phyloP scores from a whole-genome alignment of 495 filamentous ascomycete genomes.

The Annulohypoxylon bovei region DNA sequence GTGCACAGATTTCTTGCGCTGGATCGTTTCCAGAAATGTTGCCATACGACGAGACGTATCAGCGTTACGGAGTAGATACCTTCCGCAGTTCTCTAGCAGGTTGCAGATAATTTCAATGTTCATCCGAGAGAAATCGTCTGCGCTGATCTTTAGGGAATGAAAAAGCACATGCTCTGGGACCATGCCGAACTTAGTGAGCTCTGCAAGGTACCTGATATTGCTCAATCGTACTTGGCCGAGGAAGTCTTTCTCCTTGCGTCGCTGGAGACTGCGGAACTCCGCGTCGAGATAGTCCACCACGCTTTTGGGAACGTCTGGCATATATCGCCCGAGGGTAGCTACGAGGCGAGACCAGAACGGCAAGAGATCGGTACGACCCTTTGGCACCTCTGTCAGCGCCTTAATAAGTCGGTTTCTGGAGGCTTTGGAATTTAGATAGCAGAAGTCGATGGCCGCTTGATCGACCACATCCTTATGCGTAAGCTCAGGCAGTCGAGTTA shows the following conservation, averaged over 20 bases:
- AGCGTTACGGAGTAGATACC: slow-evolving; percentile 91
- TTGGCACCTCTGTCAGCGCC: slow-evolving; percentile 91
- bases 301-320: slow-evolving; percentile 92
- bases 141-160: slow-evolving; percentile 95
- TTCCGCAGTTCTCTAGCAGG: slow-evolving; percentile 95
- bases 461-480: slow-evolving; percentile 92
- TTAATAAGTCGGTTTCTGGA: slow-evolving; percentile 94
- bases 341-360: slow-evolving; percentile 91
- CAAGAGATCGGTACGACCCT: slow-evolving; percentile 90
- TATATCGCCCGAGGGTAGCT: slow-evolving; percentile 91
- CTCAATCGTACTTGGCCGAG: slow-evolving; percentile 91
- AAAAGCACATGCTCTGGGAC: slow-evolving; percentile 99
- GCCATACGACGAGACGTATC: slow-evolving; percentile 93
- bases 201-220: slow-evolving; percentile 96
- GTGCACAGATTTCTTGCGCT: slow-evolving; percentile 94
- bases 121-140: slow-evolving; percentile 97
- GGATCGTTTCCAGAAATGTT: slow-evolving; percentile 92
- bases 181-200: slow-evolving; percentile 97
- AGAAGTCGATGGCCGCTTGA: slow-evolving; percentile 92
- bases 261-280: slow-evolving; percentile 95
- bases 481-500: slow-evolving; percentile 87
- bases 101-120: slow-evolving; percentile 99
- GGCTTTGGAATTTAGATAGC: slow-evolving; percentile 97
- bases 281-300: slow-evolving; percentile 93
- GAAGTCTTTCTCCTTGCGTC: slow-evolving; percentile 98